Evolutionary conservation across 306 rosid species (phyloP), one percentile per base, ranked within the genome.

Genomic region (Alnus glutinosa): DNA sequence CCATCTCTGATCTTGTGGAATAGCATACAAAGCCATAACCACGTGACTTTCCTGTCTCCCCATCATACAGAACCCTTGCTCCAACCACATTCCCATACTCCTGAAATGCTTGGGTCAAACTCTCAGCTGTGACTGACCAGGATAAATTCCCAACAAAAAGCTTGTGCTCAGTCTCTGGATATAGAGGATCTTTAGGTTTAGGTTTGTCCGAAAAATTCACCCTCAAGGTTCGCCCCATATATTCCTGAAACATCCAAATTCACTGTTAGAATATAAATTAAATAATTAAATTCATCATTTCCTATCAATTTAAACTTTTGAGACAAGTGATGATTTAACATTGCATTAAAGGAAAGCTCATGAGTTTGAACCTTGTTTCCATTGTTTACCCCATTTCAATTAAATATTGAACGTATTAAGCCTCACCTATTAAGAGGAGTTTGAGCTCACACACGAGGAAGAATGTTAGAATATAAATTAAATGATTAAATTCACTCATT

Each of bases 151-250:
- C 97, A 30, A 96, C 91, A 78, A 93, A 96, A 23, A 93, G 96
- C 81, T 96, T 91, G 67, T 83, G 51, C 39, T 93, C 97, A 6
- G 96, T 83, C 83, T 91, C 99, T 63, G 98, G 99, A 83, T 93
- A 96, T 70, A 96, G 77, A 6, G 94, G 97, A 70, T 73, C 87
- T 84, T 93, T 96, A 1, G 93, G 80, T 62, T 89, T 96, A 9
- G 99, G 99, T 78, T 89, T 96, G 91, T 89, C 93, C 0, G 98
- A 82, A 42, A 89, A 90, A 82, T 96, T 96, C 82, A 96, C 99
- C 85, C 96, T 88, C 89, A 96, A 79, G 70, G 88, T 87, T 81
- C 98, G 81, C 2, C 99, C 98, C 90, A 87, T 28, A 81, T 85
- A 91, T 77, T 87, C 96, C 99, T 96, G 88, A 75, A 51, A 82